Conservation (phyloP, 495 filamentous ascomycete genomes). For the Penicillium cinerascens region DNA sequence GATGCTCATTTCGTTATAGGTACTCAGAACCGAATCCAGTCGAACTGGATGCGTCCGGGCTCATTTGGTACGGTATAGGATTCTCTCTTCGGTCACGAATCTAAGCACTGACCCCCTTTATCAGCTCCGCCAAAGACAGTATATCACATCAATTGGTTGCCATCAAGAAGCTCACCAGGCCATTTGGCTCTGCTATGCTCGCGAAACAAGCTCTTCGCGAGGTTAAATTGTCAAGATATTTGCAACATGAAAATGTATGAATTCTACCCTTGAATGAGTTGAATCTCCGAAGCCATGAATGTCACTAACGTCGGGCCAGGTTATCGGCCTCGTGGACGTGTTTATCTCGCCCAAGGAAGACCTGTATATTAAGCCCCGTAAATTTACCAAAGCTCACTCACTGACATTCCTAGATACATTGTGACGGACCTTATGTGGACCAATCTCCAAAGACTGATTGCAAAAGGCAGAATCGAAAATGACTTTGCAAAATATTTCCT, state of each 20-base stretch:
- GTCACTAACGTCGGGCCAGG: not conserved
- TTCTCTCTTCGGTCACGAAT: not conserved
- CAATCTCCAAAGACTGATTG: slow-evolving; percentile 83
- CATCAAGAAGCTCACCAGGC: not conserved
- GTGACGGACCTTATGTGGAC: slow-evolving; percentile 91
- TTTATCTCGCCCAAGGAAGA: slow-evolving; percentile 94
- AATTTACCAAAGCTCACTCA: not conserved
- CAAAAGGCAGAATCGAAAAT: slow-evolving; percentile 81
- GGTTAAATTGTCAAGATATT: not conserved
- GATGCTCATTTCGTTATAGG: not conserved
- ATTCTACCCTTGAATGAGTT: not conserved
- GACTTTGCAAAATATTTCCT: slow-evolving; percentile 95
- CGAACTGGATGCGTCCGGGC: not conserved
- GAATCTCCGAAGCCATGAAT: not conserved
- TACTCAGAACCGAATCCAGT: not conserved
- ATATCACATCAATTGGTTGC: not conserved
- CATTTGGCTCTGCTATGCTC: not conserved
- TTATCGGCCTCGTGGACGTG: slow-evolving; percentile 53
- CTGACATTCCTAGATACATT: slow-evolving; percentile 61
- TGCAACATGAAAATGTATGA: not conserved
- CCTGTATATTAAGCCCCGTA: slow-evolving; percentile 55
- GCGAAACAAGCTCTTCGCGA: not conserved
- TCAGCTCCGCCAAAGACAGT: not conserved
- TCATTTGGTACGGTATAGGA: not conserved
- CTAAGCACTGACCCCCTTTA: not conserved